phyloP scores from a whole-genome alignment of 768 basidiomycete species.

The Phylloporus sp. region DNA sequence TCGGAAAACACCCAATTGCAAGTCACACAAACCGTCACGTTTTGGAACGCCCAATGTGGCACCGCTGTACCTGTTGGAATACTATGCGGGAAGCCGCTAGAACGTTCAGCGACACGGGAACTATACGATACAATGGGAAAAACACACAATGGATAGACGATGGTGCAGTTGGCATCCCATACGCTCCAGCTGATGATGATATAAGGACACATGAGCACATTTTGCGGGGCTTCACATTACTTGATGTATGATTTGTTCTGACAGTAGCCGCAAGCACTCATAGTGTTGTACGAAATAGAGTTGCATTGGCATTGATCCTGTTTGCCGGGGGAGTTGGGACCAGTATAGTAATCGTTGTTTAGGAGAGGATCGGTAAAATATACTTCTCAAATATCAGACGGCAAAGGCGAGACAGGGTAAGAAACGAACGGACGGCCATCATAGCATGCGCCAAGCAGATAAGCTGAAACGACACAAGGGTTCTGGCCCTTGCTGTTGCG shows the following conservation, averaged over 20 bases:
- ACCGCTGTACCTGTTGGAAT: conserved; percentile 47
- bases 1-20: background rate
- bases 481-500: conserved; percentile 42
- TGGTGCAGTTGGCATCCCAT: conserved; percentile 47
- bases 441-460: conserved; percentile 39
- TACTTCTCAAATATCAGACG: conserved; percentile 26
- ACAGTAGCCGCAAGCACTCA: conserved; percentile 56
- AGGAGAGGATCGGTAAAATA: conserved; percentile 38
- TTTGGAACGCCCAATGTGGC: conserved; percentile 60
- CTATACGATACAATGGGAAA: background rate
- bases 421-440: conserved; percentile 34
- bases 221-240: conserved; percentile 20
- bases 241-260: conserved; percentile 41
- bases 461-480: conserved; percentile 44
- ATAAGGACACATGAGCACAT: background rate
- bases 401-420: conserved; percentile 5
- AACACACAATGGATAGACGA: conserved; percentile 29
- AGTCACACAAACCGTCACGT: conserved; percentile 40
- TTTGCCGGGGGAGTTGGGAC: conserved; percentile 30
- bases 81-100: conserved; percentile 39
- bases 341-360: conserved; percentile 21
- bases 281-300: conserved; percentile 49
- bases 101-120: background rate
- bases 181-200: conserved; percentile 40
- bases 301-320: conserved; percentile 46